These are phyloP conservation scores for Plasmodium knowlesi DNA, from an alignment of 169 alveolate genomes.

Conservation along the genomic window DNA sequence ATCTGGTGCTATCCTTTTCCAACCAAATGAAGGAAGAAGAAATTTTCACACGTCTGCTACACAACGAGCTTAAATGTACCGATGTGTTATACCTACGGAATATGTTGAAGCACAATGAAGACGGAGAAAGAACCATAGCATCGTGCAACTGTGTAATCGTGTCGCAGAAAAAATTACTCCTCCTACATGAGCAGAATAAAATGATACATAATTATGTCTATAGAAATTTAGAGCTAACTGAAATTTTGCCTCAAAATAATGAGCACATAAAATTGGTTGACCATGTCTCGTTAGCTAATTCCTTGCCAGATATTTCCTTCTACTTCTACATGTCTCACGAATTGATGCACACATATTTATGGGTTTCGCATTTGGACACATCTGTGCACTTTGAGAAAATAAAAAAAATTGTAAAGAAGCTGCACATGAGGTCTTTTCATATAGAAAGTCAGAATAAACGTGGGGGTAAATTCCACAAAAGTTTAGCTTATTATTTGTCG, in stretches of 20 bases:
- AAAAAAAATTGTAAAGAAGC: background rate
- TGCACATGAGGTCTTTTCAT: background rate
- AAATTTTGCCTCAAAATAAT: background rate
- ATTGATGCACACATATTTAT: conserved; percentile 37
- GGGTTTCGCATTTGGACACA: conserved; percentile 4
- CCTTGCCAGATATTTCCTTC: conserved; percentile 31
- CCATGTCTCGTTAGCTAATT: conserved; percentile 20
- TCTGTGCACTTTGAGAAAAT: background rate
- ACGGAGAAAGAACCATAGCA: background rate
- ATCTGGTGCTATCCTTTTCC: conserved; percentile 20
- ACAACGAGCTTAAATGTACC: background rate
- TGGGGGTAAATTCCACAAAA: background rate
- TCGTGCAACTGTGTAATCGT: conserved; percentile 38
- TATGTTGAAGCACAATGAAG: background rate
- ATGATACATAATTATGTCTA: background rate
- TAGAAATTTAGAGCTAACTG: conserved; percentile 3
- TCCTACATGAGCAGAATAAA: conserved; percentile 42
- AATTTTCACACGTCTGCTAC: conserved; percentile 4
- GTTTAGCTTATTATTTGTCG: conserved; percentile 26
- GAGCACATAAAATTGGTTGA: conserved; percentile 28
- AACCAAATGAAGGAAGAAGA: background rate
- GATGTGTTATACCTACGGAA: conserved; percentile 22
- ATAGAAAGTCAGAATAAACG: background rate
- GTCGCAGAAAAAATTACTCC: conserved; percentile 20
- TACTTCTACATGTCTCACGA: conserved; percentile 37